These are phyloP conservation scores for Pseudogymnoascus sp. DNA, from an alignment of 2,329 filamentous ascomycete genomes.

Conservation along the genomic window DNA sequence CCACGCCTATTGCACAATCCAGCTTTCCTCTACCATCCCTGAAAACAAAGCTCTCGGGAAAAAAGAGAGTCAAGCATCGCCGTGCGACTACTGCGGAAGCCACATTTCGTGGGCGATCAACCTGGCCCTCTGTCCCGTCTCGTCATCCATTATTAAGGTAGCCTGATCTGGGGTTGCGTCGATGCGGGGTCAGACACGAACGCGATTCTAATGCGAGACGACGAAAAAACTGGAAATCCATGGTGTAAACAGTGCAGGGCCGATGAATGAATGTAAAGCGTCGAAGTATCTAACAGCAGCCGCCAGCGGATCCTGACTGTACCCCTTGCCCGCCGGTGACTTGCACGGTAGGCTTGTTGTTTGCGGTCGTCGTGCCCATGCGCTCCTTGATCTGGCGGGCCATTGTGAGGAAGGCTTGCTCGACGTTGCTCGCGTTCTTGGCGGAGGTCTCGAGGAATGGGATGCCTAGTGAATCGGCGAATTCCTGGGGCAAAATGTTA, in stretches of 20 bases:
- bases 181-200: conserved; percentile 3
- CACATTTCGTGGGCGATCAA: neutral
- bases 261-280: neutral
- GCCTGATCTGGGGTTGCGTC: conserved; percentile 4
- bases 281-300: conserved; percentile 68
- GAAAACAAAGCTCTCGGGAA: conserved; percentile 1
- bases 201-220: conserved; percentile 6
- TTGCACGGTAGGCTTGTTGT: conserved; percentile 97
- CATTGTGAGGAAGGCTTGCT: conserved; percentile 99
- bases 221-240: conserved; percentile 6
- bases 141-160: conserved; percentile 7
- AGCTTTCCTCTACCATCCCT: conserved; percentile 2
- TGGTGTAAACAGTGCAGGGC: neutral
- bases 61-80: conserved; percentile 6
- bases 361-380: conserved; percentile 90
- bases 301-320: conserved; percentile 72
- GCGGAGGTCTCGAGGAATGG: conserved; percentile 99
- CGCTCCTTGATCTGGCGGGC: conserved; percentile 99
- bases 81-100: neutral
- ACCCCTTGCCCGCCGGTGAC: conserved; percentile 93
- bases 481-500: conserved; percentile 57
- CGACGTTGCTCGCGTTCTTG: conserved; percentile 99
- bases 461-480: conserved; percentile 96
- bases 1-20: conserved; percentile 7
- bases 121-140: neutral